phyloP scores from a whole-genome alignment of 2,329 filamentous ascomycete genomes.

The Penicillium sp. region DNA sequence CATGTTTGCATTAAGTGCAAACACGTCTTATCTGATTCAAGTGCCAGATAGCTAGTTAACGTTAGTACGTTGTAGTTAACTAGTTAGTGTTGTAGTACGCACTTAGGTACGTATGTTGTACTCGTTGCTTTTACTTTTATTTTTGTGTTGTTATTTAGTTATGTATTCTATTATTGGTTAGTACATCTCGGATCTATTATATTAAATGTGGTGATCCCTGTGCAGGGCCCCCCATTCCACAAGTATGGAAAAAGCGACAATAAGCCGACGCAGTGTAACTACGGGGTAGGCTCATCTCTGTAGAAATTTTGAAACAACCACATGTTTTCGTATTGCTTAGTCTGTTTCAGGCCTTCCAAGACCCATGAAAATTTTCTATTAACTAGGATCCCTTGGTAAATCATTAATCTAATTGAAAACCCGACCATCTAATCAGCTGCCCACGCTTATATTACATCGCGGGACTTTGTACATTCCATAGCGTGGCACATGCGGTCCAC shows the following conservation, averaged over 20 bases:
- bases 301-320: conserved; percentile 8
- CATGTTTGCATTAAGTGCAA: conserved; percentile 26
- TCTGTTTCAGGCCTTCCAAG: conserved; percentile 6
- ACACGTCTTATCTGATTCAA: conserved; percentile 19
- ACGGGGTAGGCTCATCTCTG: neutral
- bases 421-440: conserved; percentile 8
- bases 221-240: neutral
- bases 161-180: neutral
- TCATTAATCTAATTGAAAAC: conserved; percentile 1
- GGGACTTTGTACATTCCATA: conserved; percentile 18
- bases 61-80: too few relatives aligned
- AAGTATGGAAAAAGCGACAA: neutral
- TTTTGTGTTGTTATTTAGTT: too few relatives aligned
- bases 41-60: too few relatives aligned
- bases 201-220: neutral
- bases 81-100: too few relatives aligned
- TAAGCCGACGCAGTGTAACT: neutral
- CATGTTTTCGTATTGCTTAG: conserved; percentile 2
- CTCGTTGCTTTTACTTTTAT: too few relatives aligned
- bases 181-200: neutral
- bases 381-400: neutral
- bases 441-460: neutral
- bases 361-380: neutral
- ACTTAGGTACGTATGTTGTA: too few relatives aligned
- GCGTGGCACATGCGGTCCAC: conserved; percentile 18